Conservation (phyloP, 768 basidiomycete genomes). For the Pilatotrama ljubarskyi region DNA sequence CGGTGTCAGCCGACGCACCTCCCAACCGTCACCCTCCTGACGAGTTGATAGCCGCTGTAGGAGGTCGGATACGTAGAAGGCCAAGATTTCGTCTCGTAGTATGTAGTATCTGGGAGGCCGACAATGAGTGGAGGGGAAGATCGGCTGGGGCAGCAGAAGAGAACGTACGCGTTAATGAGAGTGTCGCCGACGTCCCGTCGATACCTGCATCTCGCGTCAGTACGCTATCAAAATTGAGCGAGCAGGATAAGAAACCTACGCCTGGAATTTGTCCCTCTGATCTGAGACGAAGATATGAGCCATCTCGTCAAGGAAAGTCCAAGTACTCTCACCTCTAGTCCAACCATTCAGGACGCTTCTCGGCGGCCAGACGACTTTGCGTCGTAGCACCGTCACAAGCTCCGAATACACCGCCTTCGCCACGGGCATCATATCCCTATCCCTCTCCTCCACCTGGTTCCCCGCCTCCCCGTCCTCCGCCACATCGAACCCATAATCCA, state of each 20-base stretch:
- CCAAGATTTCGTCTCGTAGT: conserved; percentile 80
- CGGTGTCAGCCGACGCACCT: conserved; percentile 50
- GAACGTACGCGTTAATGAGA: conserved; percentile 78
- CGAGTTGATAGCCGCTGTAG: conserved; percentile 49
- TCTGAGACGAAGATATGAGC: conserved; percentile 43
- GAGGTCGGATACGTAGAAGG: conserved; percentile 64
- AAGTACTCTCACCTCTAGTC: conserved; percentile 61
- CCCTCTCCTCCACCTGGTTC: conserved; percentile 19
- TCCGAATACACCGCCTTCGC: conserved; percentile 80
- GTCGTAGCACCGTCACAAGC: conserved; percentile 66
- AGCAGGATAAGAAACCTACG: conserved; percentile 45
- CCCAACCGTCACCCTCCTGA: conserved; percentile 61
- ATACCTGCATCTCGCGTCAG: conserved; percentile 48
- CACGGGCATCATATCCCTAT: conserved; percentile 47
- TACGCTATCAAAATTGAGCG: not conserved
- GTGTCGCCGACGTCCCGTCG: conserved; percentile 87
- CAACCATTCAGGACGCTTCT: conserved; percentile 45
- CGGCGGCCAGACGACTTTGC: conserved; percentile 76
- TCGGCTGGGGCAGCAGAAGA: not conserved
- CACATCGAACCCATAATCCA: conserved; percentile 49
- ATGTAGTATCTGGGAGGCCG: conserved; percentile 68
- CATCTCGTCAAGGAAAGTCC: not conserved
- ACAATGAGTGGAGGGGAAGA: conserved; percentile 9
- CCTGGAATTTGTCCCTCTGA: conserved; percentile 75
- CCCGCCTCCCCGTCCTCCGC: conserved; percentile 21